phyloP scores from a whole-genome alignment of 2,329 filamentous ascomycete species.

The Penicillium sp. region DNA sequence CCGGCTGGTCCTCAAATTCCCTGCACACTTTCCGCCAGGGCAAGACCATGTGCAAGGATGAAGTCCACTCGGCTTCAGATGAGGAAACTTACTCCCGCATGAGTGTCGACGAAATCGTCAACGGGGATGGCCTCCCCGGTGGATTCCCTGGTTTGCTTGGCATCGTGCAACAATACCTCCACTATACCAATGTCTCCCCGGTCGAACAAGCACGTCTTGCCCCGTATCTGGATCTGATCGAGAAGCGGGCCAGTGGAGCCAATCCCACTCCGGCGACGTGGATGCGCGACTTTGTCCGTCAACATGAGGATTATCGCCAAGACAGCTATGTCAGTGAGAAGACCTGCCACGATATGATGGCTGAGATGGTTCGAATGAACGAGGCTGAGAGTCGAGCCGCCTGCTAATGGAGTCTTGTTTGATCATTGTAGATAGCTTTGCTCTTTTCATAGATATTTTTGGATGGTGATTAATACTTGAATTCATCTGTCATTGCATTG shows the following conservation, averaged over 20 bases:
- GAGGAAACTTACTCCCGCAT: conserved; percentile 4
- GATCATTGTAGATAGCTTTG: no score
- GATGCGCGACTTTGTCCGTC: conserved; percentile 12
- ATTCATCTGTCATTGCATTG: no score
- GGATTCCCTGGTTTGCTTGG: conserved; percentile 11
- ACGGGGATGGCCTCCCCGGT: conserved; percentile 4
- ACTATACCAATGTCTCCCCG: conserved; percentile 3
- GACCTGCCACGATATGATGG: conserved; percentile 15
- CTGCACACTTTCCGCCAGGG: not conserved
- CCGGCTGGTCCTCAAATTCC: conserved; percentile 57
- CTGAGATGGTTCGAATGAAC: conserved; percentile 6
- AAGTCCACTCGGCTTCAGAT: no score
- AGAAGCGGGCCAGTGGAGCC: conserved; percentile 9
- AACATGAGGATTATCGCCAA: conserved; percentile 9
- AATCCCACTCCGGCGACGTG: conserved; percentile 12
- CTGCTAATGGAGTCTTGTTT: no score
- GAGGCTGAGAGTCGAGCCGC: not conserved
- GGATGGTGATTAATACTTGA: no score
- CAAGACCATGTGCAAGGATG: not conserved
- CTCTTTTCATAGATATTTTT: no score
- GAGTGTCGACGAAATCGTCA: conserved; percentile 12
- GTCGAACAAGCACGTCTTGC: conserved; percentile 3
- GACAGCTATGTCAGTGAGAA: conserved; percentile 13
- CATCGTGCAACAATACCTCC: conserved; percentile 11
- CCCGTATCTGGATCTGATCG: conserved; percentile 10